Base-by-base conservation (phyloP, 2,329 filamentous ascomycete genomes). In the Hypoxylon sp. region DNA sequence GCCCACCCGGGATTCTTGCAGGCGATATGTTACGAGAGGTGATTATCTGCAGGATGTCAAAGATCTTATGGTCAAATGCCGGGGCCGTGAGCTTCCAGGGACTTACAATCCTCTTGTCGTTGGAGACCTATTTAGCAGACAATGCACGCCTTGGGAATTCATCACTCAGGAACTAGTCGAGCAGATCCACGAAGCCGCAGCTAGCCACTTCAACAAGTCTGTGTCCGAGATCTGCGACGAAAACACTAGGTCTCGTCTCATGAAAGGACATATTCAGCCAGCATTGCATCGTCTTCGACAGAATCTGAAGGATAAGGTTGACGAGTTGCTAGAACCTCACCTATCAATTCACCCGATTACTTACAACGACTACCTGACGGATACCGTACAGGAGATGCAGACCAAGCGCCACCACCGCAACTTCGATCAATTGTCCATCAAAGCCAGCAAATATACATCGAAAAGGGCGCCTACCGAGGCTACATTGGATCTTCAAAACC, bases 101-200 rank as follows among this genome's bases (percentile, higher is more conserved):
- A 72, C 72, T n/a, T 74, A 59, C 38, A 74, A 74, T 16, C 73
- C 73, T 6, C 48, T 73, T 0, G 72, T 74, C 12, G 70, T 74
- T 2, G 67, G 65, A 3, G 71, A 74, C 20, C 14, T 74, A 20
- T 74, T 74, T 44, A 67, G 67, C 33, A 67, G 68, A 14, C 73
- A 74, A 50, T 73, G 71, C 58, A 72, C 73, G 12, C 73, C 72
- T 14, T 74, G 73, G 73, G 65, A 72, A 24, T 20, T 32, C 1
- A 73, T 74, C 51, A 69, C 73, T 5, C 70, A 70, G 45, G 70
- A 69, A 5, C 52, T 73, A 3, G 68, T 74, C 20, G 68, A 73
- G 48, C 57, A 65, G 14, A 72, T 74, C 24, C 69, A 72, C n/a
- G 69, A 71, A 38, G 71, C 73, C 5, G 72, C 71, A 6, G 61